These are phyloP conservation scores for Quercus phellos DNA, from an alignment of 331 rosid species.

Conservation along the genomic window DNA sequence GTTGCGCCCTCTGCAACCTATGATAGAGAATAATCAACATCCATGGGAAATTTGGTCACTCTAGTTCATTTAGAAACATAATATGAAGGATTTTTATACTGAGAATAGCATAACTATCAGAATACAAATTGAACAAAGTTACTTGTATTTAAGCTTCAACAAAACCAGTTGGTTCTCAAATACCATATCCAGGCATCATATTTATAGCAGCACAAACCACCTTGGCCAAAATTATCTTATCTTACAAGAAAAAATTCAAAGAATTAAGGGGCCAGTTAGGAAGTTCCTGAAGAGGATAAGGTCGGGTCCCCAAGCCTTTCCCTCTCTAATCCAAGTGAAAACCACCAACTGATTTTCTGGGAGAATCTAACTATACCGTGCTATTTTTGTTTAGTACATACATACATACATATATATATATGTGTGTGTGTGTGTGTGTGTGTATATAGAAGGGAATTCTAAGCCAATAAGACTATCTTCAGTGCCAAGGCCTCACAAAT, in stretches of 20 bases:
- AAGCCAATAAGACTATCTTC: not conserved
- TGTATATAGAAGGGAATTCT: not conserved
- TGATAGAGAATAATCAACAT: slow-evolving; percentile 2
- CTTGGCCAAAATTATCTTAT: not conserved
- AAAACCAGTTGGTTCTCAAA: not conserved
- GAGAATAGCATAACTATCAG: not conserved
- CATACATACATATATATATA: too few species aligned
- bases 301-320: not conserved
- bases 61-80: not conserved
- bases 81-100: not conserved
- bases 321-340: not conserved
- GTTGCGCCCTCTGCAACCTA: slow-evolving; percentile 98
- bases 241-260: too few species aligned
- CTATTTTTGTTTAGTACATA: not conserved
- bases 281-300: not conserved
- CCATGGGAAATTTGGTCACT: not conserved
- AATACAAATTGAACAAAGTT: not conserved
- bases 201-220: not conserved
- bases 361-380: not conserved
- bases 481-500: not conserved
- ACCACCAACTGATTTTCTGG: not conserved
- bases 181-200: not conserved
- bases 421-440: too few species aligned
- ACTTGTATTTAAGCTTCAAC: not conserved
- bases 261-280: not conserved